These are phyloP conservation scores for Nakazawaea anatomiae DNA, from an alignment of 805 yeast genomes.

Conservation along the genomic window DNA sequence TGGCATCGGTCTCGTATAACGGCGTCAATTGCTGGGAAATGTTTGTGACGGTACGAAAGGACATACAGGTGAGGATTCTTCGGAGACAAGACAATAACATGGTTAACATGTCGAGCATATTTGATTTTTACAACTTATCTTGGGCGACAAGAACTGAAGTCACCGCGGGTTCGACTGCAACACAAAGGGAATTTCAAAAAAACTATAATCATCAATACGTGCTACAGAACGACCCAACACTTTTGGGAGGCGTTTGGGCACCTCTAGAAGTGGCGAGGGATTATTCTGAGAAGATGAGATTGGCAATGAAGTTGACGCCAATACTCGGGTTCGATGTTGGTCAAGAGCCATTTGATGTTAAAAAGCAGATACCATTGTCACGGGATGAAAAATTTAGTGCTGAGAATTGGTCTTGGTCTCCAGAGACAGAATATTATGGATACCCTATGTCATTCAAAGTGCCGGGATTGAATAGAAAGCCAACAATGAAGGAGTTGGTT, in stretches of 20 bases:
- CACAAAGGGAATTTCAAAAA: background rate
- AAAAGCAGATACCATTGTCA: background rate
- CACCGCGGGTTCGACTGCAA: background rate
- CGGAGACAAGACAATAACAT: background rate
- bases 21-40: constrained; percentile 2
- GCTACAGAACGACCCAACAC: background rate
- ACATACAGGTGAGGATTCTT: background rate
- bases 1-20: background rate
- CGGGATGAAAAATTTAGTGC: background rate
- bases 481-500: background rate
- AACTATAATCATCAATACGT: background rate
- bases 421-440: background rate
- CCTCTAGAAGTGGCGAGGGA: constrained; percentile 1
- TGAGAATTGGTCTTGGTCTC: background rate
- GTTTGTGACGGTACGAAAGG: background rate
- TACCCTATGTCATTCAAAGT: background rate
- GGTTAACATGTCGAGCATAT: constrained; percentile 1
- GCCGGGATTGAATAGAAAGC: constrained; percentile 11
- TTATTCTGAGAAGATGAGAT: background rate
- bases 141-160: background rate
- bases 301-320: background rate
- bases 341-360: background rate
- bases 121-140: background rate
- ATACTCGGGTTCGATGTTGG: constrained; percentile 1
- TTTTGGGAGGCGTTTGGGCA: constrained; percentile 3